Evolutionary conservation across 805 yeast genomes (phyloP), one percentile per base, ranked within the genome.

Genomic region (Ogataea populi-albae): DNA sequence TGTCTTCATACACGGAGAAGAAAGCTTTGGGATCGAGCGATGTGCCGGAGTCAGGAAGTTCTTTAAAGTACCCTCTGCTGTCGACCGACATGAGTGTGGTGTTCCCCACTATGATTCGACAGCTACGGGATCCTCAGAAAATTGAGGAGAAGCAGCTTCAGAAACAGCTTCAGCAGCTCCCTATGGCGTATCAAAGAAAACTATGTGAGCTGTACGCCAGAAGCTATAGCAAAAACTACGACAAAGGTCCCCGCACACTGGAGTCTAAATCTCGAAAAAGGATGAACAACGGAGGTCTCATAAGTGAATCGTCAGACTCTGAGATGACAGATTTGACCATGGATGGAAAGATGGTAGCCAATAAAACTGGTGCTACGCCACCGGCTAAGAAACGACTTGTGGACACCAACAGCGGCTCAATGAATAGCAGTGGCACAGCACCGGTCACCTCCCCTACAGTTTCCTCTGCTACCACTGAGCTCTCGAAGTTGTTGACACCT

Each of bases 321-420:
- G 52, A 47, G 28, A 44, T 47, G 51, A 36, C 43, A 5, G 52
- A 47, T 22, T 31, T 34, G 21, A 40, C 45, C 3, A 30, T 27
- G 8, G 46, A 45, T 12, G 46, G 45, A 4, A 36, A 35, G 6
- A 30, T 38, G 6, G 32, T 40, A 11, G 33, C 35, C 10, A 35
- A 34, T 26, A 41, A 43, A 15, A 31, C 43, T 11, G 45, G 46
- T 17, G 26, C 40, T 1, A 44, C 45, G 9, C 53, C 51, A 4
- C 53, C 53, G 4, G 34, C 45, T 6, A 49, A 49, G 30, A 46
- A 45, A 29, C 27, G 53, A 21, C 38, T 46, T n/a, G 51, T 49
- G 12, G 48, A 45, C 14, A 30, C 22, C 21, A 18, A 29, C 16
- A 33, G 17, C 32, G 23, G 24, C 4, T n/a, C 14, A 8, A 22